These are phyloP conservation scores for Centella asiatica DNA, from an alignment of 129 eudicot species.

Conservation along the genomic window DNA sequence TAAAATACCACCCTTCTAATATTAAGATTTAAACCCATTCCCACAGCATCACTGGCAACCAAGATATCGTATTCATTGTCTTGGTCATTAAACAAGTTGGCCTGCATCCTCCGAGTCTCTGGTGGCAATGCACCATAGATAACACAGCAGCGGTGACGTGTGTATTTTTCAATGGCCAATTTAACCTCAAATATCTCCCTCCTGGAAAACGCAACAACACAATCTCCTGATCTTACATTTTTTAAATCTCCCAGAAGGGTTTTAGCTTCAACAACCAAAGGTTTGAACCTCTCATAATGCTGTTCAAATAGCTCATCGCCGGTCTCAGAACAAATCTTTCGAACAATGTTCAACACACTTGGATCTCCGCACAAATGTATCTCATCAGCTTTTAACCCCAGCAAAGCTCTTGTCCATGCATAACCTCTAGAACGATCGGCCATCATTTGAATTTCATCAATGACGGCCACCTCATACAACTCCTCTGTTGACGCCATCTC, in stretches of 20 bases:
- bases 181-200: constrained; percentile 91
- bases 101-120: constrained; percentile 93
- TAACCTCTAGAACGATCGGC: constrained; percentile 72
- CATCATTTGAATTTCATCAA: constrained; percentile 98
- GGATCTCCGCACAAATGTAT: constrained; percentile 98
- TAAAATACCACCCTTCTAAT: constrained; percentile 75
- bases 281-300: constrained; percentile 79
- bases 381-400: constrained; percentile 91
- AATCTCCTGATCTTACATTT: constrained; percentile 87
- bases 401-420: constrained; percentile 98
- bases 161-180: constrained; percentile 79
- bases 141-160: constrained; percentile 81
- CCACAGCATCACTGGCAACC: constrained; percentile 98
- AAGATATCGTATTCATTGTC: constrained; percentile 73
- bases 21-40: constrained; percentile 95
- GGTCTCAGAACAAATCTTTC: constrained; percentile 67
- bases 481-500: constrained; percentile 92
- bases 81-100: constrained; percentile 67
- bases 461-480: constrained; percentile 84
- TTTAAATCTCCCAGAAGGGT: constrained; percentile 72
- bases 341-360: constrained; percentile 62
- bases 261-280: constrained; percentile 92
- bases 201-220: constrained; percentile 93
- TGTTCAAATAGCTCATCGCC: constrained; percentile 89
- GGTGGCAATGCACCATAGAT: constrained; percentile 99